Evolutionary conservation across 2,329 filamentous ascomycete species (phyloP), one percentile per base, ranked within the genome.

Genomic region (Xylaria multiplex): DNA sequence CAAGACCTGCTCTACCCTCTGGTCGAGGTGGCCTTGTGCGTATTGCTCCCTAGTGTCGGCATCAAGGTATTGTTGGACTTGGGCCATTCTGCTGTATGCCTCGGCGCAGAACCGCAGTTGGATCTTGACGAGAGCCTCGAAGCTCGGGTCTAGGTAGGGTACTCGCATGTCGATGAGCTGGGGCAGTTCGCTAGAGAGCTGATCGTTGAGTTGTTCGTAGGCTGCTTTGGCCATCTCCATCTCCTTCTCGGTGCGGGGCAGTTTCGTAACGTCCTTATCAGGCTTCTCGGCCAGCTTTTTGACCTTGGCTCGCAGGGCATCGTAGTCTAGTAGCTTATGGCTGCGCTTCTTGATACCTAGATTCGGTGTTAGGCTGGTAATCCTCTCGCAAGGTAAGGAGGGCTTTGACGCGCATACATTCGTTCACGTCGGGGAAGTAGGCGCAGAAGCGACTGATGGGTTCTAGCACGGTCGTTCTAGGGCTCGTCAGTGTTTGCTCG

Each of bases 401-500:
- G 19, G 30, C 13, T 42, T 24, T 11, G 50, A 7, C 13, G 77
- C 87, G 62, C 19, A 19, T 81, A 90, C 95, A 97, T 83, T 97
- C 93, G 81, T 99, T 99, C 77, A 99, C 94, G 79, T 99, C 96
- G 40, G 96, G 95, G 80, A 99, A 99, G 83, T 99, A 99, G 72
- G 93, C 93, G 83, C 95, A 98, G 84, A 98, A 99, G 71, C 94
- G 89, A 70, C 91, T 91, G 78, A 99, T 99, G 48, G 96, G 96
- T 74, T 99, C 96, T 54, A 99, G 86, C 32, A 99, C 96, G 6
- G 96, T 98, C 49, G 92, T 91, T 80, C 92, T 91, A 71, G 5
- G 6, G 35, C 6, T 46, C 7, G 49, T 69, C 65, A 67, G 54
- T 46, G 43, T 61, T 5, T 6, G 5, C 19, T 9, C 19, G 5